phyloP scores from a whole-genome alignment of 2,329 filamentous ascomycete genomes.

The Keithomyces neogunnii region DNA sequence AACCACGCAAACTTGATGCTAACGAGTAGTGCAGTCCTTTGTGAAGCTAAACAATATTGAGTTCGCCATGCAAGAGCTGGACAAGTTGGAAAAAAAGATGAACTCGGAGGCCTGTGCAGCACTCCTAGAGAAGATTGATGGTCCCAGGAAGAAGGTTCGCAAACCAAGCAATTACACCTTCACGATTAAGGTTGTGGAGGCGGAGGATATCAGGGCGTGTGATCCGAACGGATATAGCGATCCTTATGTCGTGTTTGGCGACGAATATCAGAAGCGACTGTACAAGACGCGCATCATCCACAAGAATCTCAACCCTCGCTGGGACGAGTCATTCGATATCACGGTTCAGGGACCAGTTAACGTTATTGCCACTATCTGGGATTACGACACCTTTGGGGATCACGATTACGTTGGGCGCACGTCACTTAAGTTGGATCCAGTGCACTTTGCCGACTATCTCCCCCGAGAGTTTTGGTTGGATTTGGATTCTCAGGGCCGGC shows the following conservation, averaged over 20 bases:
- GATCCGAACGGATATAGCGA: conserved; percentile 92
- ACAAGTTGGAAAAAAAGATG: conserved; percentile 81
- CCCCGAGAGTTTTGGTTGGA: conserved; percentile 97
- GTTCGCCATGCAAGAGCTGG: conserved; percentile 85
- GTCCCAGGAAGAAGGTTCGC: conserved; percentile 55
- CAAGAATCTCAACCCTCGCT: conserved; percentile 82
- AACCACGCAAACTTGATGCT: conserved; percentile 14
- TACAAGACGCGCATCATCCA: conserved; percentile 92
- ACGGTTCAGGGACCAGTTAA: conserved; percentile 87
- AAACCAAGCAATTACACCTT: conserved; percentile 88
- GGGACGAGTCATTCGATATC: conserved; percentile 96
- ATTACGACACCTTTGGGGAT: conserved; percentile 94
- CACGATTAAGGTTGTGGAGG: conserved; percentile 97
- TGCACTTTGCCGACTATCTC: conserved; percentile 92
- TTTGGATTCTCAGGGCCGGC: conserved; percentile 84
- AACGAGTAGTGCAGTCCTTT: conserved; percentile 59
- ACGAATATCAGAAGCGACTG: conserved; percentile 95
- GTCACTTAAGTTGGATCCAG: conserved; percentile 96
- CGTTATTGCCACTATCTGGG: conserved; percentile 95
- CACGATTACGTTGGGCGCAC: conserved; percentile 96
- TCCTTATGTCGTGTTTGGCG: conserved; percentile 91
- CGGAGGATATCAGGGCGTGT: conserved; percentile 95
- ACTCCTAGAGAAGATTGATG: conserved; percentile 66
- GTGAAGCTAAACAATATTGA: conserved; percentile 98
- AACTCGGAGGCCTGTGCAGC: conserved; percentile 87